phyloP scores from a whole-genome alignment of 176 grass and related monocot genomes.

The Rhynchospora tenuis region DNA sequence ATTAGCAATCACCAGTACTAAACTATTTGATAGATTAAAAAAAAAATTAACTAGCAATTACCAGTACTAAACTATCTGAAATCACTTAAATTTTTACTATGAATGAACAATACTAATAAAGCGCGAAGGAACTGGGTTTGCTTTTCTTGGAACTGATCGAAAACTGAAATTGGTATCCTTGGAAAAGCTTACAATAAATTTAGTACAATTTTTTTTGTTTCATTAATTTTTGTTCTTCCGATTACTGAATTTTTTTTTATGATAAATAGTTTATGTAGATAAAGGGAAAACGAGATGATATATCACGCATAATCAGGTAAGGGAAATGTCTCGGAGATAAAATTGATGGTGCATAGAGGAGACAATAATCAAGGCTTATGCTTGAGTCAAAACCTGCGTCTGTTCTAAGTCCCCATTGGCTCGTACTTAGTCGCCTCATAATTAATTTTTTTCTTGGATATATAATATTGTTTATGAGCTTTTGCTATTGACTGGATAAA shows the following conservation, averaged over 20 bases:
- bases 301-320: no score
- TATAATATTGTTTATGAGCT: background rate
- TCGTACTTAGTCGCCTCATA: background rate
- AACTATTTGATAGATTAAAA: no score
- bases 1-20: no score
- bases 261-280: background rate
- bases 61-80: no score
- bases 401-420: conserved; percentile 1
- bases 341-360: conserved; percentile 1
- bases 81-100: no score
- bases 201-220: background rate
- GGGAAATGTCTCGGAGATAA: background rate
- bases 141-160: no score
- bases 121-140: no score
- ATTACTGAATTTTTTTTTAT: background rate
- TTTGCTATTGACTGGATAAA: background rate
- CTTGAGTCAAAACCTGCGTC: conserved; percentile 22
- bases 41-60: no score
- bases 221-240: background rate
- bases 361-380: background rate
- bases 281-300: background rate
- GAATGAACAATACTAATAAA: no score
- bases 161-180: no score
- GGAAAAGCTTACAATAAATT: no score
- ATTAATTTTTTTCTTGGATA: conserved; percentile 1